Conservation (phyloP, 148 eudicot species). For the Agrostemma githago region DNA sequence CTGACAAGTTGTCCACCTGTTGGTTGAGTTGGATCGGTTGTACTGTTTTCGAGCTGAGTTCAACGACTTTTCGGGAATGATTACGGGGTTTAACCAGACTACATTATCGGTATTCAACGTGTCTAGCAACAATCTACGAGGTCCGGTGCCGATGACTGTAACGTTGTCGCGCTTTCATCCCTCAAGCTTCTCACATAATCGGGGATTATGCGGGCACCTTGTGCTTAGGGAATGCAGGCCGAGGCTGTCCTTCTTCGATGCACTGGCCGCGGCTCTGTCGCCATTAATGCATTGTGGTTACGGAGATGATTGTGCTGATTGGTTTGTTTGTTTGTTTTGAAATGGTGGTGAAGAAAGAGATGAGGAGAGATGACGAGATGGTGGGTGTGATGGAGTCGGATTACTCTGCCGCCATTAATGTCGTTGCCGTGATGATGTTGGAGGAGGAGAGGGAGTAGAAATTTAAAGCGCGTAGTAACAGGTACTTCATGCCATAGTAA, state of each 20-base stretch:
- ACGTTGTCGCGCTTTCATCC: conserved; percentile 25
- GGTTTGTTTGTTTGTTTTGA: conserved; percentile 25
- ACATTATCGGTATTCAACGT: conserved; percentile 42
- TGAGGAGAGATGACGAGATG: background rate
- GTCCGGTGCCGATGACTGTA: conserved; percentile 41
- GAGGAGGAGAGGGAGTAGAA: conserved; percentile 57
- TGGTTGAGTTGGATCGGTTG: conserved; percentile 28
- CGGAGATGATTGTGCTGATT: conserved; percentile 27
- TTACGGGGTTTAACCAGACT: conserved; percentile 48
- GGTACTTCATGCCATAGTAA: background rate
- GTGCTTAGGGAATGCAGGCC: conserved; percentile 34
- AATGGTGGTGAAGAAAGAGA: conserved; percentile 28
- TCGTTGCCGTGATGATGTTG: conserved; percentile 42
- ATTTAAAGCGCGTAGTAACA: conserved; percentile 39
- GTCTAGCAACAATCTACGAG: conserved; percentile 38
- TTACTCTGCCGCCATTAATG: conserved; percentile 22
- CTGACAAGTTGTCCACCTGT: conserved; percentile 30
- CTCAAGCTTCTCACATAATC: conserved; percentile 28
- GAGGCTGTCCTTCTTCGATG: conserved; percentile 29
- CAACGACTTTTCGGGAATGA: conserved; percentile 37
- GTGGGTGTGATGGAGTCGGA: conserved; percentile 19
- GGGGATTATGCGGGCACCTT: conserved; percentile 43
- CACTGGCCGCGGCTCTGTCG: conserved; percentile 17
- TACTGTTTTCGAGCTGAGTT: conserved; percentile 37
- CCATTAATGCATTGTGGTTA: conserved; percentile 25